Evolutionary conservation across 495 filamentous ascomycete species (phyloP).

Genomic region (Sporormia fimetaria): DNA sequence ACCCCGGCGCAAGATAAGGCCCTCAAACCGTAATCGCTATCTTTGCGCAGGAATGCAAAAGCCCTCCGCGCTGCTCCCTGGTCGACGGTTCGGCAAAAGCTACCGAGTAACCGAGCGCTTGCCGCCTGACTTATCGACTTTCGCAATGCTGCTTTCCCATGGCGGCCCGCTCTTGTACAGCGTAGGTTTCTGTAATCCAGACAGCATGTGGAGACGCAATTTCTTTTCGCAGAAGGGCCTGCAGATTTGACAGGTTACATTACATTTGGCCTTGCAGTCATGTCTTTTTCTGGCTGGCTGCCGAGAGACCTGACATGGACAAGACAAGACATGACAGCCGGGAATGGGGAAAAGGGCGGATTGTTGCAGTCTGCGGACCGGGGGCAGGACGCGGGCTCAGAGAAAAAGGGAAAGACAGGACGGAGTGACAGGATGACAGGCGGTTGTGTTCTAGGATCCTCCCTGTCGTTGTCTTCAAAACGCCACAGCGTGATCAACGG

Average conservation of each 20-base stretch:
- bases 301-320: slow-evolving; percentile 7
- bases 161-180: too few relatives aligned
- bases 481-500: too few relatives aligned
- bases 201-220: too few relatives aligned
- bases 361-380: too few relatives aligned
- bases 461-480: neutral
- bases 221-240: too few relatives aligned
- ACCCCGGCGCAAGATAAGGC: slow-evolving; percentile 11
- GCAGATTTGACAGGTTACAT: slow-evolving; percentile 21
- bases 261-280: slow-evolving; percentile 8
- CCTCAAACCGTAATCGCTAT: slow-evolving; percentile 6
- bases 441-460: neutral
- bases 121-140: too few relatives aligned
- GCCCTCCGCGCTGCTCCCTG: too few relatives aligned
- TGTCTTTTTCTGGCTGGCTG: slow-evolving; percentile 9
- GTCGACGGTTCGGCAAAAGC: slow-evolving; percentile 19
- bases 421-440: slow-evolving; percentile 9
- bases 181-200: too few relatives aligned
- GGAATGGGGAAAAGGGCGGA: slow-evolving; percentile 1
- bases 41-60: too few relatives aligned
- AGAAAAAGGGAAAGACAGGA: slow-evolving; percentile 5
- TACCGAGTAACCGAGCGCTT: slow-evolving; percentile 15
- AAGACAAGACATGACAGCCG: slow-evolving; percentile 6
- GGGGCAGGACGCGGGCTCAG: too few relatives aligned
- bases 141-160: too few relatives aligned